Percentiles rank a stretch among this genome's conserved stretches.
Evolutionary conservation across 805 yeast genomes (phyloP).

Genomic region (Millerago galiae): DNA sequence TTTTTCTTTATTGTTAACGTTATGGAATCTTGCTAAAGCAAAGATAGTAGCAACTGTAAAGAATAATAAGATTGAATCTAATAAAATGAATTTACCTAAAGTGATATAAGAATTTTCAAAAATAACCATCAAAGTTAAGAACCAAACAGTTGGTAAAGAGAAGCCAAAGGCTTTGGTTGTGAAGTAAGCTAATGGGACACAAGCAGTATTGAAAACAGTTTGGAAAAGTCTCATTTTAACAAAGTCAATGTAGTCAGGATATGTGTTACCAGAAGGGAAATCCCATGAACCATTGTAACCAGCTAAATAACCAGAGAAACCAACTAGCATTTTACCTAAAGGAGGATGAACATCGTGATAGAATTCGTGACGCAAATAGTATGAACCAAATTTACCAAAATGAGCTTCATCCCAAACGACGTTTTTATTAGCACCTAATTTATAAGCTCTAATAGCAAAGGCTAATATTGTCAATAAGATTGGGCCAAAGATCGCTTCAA

Average conservation of each 20-base stretch:
- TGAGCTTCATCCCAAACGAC: conserved; percentile 99
- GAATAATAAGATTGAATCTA: conserved; percentile 86
- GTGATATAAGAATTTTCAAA: conserved; percentile 81
- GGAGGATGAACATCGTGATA: conserved; percentile 99
- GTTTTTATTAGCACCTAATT: conserved; percentile 59
- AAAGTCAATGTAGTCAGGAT: conserved; percentile 73
- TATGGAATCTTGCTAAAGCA: conserved; percentile 67
- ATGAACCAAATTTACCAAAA: conserved; percentile 94
- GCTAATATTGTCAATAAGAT: conserved; percentile 60
- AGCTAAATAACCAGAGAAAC: conserved; percentile 78
- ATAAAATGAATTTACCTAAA: conserved; percentile 79
- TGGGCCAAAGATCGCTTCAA: conserved; percentile 43
- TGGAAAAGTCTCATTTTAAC: conserved; percentile 85
- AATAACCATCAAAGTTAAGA: conserved; percentile 72
- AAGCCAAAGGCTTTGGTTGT: conserved; percentile 75
- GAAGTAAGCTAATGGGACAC: conserved; percentile 82
- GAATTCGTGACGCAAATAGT: conserved; percentile 80
- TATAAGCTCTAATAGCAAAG: conserved; percentile 68
- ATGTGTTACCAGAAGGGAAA: conserved; percentile 75
- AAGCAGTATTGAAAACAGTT: conserved; percentile 73
- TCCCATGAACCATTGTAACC: conserved; percentile 86
- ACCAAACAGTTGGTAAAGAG: conserved; percentile 65
- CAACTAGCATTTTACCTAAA: conserved; percentile 88
- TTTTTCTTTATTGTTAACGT: conserved; percentile 33
- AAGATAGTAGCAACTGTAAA: conserved; percentile 82